Base-by-base conservation (phyloP, 2,329 filamentous ascomycete genomes). In the Colletotrichum cordylinicola region DNA sequence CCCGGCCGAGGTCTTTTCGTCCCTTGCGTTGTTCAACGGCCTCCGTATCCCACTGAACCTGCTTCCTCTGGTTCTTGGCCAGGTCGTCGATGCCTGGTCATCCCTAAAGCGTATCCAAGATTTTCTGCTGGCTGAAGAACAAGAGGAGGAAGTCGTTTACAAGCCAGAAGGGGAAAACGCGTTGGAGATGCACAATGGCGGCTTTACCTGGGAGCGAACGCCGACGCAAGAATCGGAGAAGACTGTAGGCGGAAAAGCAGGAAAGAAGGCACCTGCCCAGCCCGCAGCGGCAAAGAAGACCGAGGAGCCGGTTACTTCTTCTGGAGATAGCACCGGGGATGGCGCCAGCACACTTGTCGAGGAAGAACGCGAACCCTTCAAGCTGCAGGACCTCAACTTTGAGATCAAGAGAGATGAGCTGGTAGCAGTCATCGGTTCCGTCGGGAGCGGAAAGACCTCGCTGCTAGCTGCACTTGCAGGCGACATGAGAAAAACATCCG, bases 11-110 rank as follows among this genome's bases (percentile, higher is more conserved):
- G 91, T 98, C 43, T 98, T 99, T 86, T 98, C 96, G 0, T 98
- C 96, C 0, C 89, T 98, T 16, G 96, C 96, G 1, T 86, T 98
- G 9, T 99, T 98, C 90, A 98, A 98, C 83, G 93, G 94, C 7
- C 89, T 99, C 58, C 93, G 97, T 56, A 91, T 98, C 84, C 97
- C 97, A 1, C 90, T 99, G 68, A 98, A 98, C 81, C 85, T 98
- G 80, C 88, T 98, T 3, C 96, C 96, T 0, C 86, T 98, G 77
- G 94, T 98, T 58, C 93, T 98, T 79, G 95, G 96, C 37, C 96
- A 98, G 83, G 92, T 96, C 2, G 95, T 96, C 16, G 97, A 99
- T 85, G 97, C 96, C 1, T 96, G 94, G 88, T 94, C 94, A 2
- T 98, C 96, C 0, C 81, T 98, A 8, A 91, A 93, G 75, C 94